These are phyloP conservation scores for Aspergillus persii DNA, from an alignment of 2,329 filamentous ascomycete species.

Conservation along the genomic window DNA sequence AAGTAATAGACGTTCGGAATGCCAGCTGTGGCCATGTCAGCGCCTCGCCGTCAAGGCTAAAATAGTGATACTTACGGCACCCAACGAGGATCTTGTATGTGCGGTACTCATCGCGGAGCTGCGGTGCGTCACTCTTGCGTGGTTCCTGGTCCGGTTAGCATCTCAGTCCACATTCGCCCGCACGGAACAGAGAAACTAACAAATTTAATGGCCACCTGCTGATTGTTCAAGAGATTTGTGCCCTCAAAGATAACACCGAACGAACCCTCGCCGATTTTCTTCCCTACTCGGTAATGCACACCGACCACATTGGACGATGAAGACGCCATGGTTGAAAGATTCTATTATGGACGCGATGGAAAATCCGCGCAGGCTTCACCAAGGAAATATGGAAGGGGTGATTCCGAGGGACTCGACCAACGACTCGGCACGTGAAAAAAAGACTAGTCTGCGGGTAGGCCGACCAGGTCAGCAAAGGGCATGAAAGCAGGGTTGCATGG, in stretches of 20 bases:
- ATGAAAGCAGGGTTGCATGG: background rate
- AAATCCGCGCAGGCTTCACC: slow-evolving; percentile 8
- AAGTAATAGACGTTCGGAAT: slow-evolving; percentile 99
- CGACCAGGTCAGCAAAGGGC: slow-evolving; percentile 9
- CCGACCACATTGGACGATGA: slow-evolving; percentile 96
- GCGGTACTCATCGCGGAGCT: slow-evolving; percentile 95
- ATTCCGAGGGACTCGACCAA: slow-evolving; percentile 14
- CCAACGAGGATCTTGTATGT: slow-evolving; percentile 99
- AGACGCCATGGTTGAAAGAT: slow-evolving; percentile 63
- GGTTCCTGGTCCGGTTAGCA: slow-evolving; percentile 68
- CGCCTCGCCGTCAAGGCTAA: slow-evolving; percentile 2
- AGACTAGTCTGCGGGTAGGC: slow-evolving; percentile 13
- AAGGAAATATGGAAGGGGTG: slow-evolving; percentile 11
- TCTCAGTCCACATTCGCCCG: background rate
- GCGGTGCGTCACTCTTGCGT: slow-evolving; percentile 95
- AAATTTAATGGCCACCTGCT: slow-evolving; percentile 99
- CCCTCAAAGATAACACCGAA: slow-evolving; percentile 99
- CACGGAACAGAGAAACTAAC: slow-evolving; percentile 57
- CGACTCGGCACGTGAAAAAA: slow-evolving; percentile 18
- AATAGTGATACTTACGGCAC: slow-evolving; percentile 73
- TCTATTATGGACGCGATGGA: background rate
- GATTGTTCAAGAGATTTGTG: slow-evolving; percentile 97
- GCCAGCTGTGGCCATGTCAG: slow-evolving; percentile 64
- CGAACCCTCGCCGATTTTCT: slow-evolving; percentile 98
- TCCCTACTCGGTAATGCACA: slow-evolving; percentile 97